Percentiles rank a stretch among this genome's conserved stretches.
Evolutionary conservation across 148 eudicot genomes (phyloP).

Genomic region (Rhododendron griersonianum): DNA sequence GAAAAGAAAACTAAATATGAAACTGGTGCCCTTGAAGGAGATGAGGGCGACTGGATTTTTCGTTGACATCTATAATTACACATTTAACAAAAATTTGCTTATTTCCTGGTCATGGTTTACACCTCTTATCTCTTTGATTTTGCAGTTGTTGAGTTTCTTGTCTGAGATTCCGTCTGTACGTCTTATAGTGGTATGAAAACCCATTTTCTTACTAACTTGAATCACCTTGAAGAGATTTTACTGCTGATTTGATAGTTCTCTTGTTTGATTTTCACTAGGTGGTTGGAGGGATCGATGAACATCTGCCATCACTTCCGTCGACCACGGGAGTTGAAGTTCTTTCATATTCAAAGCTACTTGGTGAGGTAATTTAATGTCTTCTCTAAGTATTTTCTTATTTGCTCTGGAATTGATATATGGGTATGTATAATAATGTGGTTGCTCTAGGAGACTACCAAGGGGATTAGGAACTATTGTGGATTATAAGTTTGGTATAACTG

Average conservation of each 20-base stretch:
- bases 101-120: neutral
- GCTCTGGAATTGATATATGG: neutral
- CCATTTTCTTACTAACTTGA: conserved; percentile 2
- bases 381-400: neutral
- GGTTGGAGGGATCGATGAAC: conserved; percentile 82
- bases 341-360: conserved; percentile 66
- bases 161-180: conserved; percentile 81
- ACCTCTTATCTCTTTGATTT: conserved; percentile 4
- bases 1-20: neutral
- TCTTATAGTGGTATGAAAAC: conserved; percentile 73
- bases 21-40: neutral
- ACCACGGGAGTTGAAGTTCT: conserved; percentile 60
- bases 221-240: neutral
- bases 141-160: conserved; percentile 84
- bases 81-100: neutral
- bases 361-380: conserved; percentile 42
- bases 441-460: neutral
- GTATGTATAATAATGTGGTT: neutral
- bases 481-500: neutral
- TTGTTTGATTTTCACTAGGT: conserved; percentile 36
- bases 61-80: neutral
- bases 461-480: neutral
- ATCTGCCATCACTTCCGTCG: conserved; percentile 69
- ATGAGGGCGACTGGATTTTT: neutral
- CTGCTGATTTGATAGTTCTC: neutral